Evolutionary conservation across 1,139 yeast genomes (phyloP), one percentile per base, ranked within the genome.

Genomic region (Yamadazyma buinensis): DNA sequence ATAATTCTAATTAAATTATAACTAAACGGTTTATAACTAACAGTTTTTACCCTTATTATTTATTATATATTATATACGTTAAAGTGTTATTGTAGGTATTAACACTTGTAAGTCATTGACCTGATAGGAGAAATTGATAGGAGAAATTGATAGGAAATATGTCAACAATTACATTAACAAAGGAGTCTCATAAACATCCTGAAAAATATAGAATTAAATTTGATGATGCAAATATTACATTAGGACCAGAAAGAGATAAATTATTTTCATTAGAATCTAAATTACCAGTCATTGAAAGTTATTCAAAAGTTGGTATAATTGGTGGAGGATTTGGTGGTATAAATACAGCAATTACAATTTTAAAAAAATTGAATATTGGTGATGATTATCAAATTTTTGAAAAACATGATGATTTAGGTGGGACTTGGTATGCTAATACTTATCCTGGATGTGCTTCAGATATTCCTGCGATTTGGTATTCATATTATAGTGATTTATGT

Each of bases 371-470:
- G 45, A 61, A 55, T 27, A 22, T 33, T 10, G 61, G 48, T 32
- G 50, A 52, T 31, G 76, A 58, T 48, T 58, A 59, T 42, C 60
- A 48, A 15, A 52, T 72, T 6, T 70, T 66, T 40, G 79, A 73
- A 39, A 64, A 65, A 41, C 74, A 67, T 38, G 57, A 53, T 32
- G 54, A 62, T 33, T 59, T 70, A 39, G 79, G 79, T n/a, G 79
- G 79, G 5, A 71, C 77, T 25, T 73, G 79, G 79, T 66, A 62
- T 49, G 73, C 75, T 33, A 73, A 73, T 44, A 60, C 74, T 3
- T 73, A 73, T 42, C 79, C 78, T 3, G 78, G 77, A 5, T 72
- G 75, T 48, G 78, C 77, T 25, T 63, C 71, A 18, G 75, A 69
- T 46, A 64, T 72, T 35, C 79, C 78, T 4, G 72, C 74, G 2